These are phyloP conservation scores for Teunomyces panamensis DNA, from an alignment of 805 yeast genomes.

Conservation along the genomic window DNA sequence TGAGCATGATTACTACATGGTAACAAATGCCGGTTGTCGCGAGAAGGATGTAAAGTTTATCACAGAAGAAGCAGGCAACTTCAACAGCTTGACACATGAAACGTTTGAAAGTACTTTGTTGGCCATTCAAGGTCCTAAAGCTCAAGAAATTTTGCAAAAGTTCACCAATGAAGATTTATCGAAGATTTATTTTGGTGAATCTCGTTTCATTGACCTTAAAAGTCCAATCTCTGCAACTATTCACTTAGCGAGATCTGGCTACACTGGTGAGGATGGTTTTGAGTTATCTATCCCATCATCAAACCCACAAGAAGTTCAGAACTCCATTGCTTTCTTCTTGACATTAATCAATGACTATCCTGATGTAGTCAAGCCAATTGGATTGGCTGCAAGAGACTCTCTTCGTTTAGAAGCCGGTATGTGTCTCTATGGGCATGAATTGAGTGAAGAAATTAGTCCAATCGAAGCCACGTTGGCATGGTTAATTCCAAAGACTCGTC, in stretches of 20 bases:
- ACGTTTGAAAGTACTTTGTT: constrained; percentile 71
- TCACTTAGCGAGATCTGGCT: constrained; percentile 92
- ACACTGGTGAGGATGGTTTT: constrained; percentile 98
- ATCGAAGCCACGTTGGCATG: constrained; percentile 86
- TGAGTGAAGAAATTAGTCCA: constrained; percentile 77
- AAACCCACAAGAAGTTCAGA: constrained; percentile 34
- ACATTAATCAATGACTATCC: constrained; percentile 51
- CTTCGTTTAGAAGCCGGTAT: constrained; percentile 95
- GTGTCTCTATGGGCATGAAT: constrained; percentile 95
- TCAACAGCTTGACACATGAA: constrained; percentile 35
- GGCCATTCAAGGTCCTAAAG: constrained; percentile 92
- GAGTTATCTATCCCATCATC: constrained; percentile 73
- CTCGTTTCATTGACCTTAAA: constrained; percentile 31
- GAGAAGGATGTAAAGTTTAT: constrained; percentile 74
- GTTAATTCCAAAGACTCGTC: constrained; percentile 81
- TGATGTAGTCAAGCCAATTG: constrained; percentile 74
- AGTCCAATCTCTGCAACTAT: constrained; percentile 21
- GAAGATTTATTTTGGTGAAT: constrained; percentile 71
- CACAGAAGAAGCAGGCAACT: constrained; percentile 44
- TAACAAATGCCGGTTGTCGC: constrained; percentile 94
- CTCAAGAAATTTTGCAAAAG: constrained; percentile 64
- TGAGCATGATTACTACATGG: constrained; percentile 74
- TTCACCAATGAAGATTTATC: constrained; percentile 59
- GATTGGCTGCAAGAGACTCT: constrained; percentile 97
- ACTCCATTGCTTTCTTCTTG: constrained; percentile 59